A percentile compares a stretch with the other conserved stretches of the same genome.
Conservation (phyloP, 345 rosid species). For the Eutrema japonicum region DNA sequence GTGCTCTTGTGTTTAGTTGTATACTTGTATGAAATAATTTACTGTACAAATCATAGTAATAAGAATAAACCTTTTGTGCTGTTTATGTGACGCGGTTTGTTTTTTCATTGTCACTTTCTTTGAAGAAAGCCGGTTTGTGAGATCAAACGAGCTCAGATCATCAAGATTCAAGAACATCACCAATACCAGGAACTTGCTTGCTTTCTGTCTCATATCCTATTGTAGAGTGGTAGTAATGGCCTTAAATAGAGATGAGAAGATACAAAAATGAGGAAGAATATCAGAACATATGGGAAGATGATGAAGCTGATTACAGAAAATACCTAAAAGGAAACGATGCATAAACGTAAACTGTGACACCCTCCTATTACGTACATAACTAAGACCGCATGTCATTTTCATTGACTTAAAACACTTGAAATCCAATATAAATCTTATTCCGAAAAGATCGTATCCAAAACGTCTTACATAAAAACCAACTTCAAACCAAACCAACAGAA, state of each 20-base stretch:
- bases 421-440: too few relatives aligned
- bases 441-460: too few relatives aligned
- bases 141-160: conserved; percentile 75
- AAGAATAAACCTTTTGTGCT: conserved; percentile 58
- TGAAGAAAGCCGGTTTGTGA: conserved; percentile 65
- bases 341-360: too few relatives aligned
- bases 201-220: conserved; percentile 33
- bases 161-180: conserved; percentile 69
- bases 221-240: background rate
- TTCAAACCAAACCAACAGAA: too few relatives aligned
- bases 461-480: too few relatives aligned
- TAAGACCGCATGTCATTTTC: too few relatives aligned
- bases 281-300: too few relatives aligned
- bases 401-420: too few relatives aligned
- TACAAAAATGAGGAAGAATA: background rate
- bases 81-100: conserved; percentile 50
- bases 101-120: conserved; percentile 40
- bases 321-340: too few relatives aligned
- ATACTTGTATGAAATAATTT: background rate
- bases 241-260: too few relatives aligned
- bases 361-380: too few relatives aligned
- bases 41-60: background rate
- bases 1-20: background rate
- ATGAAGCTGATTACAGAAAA: too few relatives aligned
- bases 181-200: conserved; percentile 47